Base-by-base conservation (phyloP, 208 protist genomes). In the Lotmaria passim region DNA sequence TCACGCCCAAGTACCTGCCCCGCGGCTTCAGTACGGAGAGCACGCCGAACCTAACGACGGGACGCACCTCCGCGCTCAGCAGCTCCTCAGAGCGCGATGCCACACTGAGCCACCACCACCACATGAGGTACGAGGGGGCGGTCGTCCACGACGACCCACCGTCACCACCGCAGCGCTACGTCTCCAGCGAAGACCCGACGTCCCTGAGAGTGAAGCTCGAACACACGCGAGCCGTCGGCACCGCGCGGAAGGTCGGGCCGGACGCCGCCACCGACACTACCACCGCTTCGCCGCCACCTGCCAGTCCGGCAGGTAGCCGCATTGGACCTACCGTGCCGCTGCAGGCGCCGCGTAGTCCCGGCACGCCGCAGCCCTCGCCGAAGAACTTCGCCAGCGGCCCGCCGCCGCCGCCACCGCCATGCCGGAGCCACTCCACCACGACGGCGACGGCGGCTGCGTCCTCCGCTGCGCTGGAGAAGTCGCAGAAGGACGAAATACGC, bases 31-130 rank as follows among this genome's bases (percentile, higher is more conserved):
- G 60, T 52, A 34, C 52, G 3, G 69, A 63, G 26, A 69, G 60
- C 44, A 62, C 44, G 33, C 59, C 69, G 17, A 50, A 39, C 60
- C n/a, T 69, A 39, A 74, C 68, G 12, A 66, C 59, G 19, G 63
- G 59, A 23, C 69, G 69, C 60, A 69, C 50, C 50, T 68, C 52
- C 8, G 60, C 51, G 14, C 14, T 68, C 21, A 61, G 69, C 51
- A 75, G 51, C 52, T 44, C 69, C 24, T 69, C 53, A 2, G 69
- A 68, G 52, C 58, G 48, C 14, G 69, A 75, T 12, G 7, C 21
- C 11, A 48, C 23, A 38, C 52, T 2, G 12, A 28, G 6, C 6
- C 2, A 38, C 28, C 3, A 43, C n/a, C 34, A 31, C 34, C 28
- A 5, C 7, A 24, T 8, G 7, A 43, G 30, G 11, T 41, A 64